Evolutionary conservation across 1,284 basidiomycete genomes (phyloP), one percentile per base, ranked within the genome.

Genomic region (Tetrapyrgos nigripes): DNA sequence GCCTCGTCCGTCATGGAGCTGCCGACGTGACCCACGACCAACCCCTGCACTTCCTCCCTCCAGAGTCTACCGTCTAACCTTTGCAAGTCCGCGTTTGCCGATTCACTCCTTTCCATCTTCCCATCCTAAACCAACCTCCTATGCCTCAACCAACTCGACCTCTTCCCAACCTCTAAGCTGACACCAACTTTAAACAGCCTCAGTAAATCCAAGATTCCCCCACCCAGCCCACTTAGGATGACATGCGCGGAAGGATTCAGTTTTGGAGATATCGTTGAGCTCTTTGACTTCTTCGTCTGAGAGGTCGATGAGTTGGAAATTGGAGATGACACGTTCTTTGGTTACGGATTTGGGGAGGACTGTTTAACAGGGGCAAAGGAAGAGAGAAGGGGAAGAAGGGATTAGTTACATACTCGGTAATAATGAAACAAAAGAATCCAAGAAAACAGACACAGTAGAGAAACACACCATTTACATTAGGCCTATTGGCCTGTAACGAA

Each of bases 291-390:
- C 88, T 47, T 82, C 84, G 14, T 80, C 74, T 4, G 79, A 78
- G 49, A 89, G 75, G 65, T 88, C 83, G 58, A 89, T 69, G 61
- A 88, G 69, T 57, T 76, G 83, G 48, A 74, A 64, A 73, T 90
- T 89, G 55, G 72, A 83, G 35, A 80, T 73, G 62, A 89, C 84
- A 24, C 88, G 84, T 37, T 76, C 73, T 58, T 79, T 78, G 9
- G 83, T 86, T 28, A 89, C 87, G 9, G 86, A 88, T 73, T 89
- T 89, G 21, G 84, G 76, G 46, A 89, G 72, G 23, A 88, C 86
- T 85, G n/a, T n/a, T n/a, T n/a, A n/a, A n/a, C n/a, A n/a, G 55
- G 10, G 45, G 33, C 49, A 35, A 11, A 55, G n/a, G 27, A 33
- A 46, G 49, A 51, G 21, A 47, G 13, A 11, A 55, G n/a, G 27